Percentiles rank a stretch among this genome's conserved stretches.
These are phyloP conservation scores for Castanea mollissima DNA, from an alignment of 306 rosid species.

Conservation along the genomic window DNA sequence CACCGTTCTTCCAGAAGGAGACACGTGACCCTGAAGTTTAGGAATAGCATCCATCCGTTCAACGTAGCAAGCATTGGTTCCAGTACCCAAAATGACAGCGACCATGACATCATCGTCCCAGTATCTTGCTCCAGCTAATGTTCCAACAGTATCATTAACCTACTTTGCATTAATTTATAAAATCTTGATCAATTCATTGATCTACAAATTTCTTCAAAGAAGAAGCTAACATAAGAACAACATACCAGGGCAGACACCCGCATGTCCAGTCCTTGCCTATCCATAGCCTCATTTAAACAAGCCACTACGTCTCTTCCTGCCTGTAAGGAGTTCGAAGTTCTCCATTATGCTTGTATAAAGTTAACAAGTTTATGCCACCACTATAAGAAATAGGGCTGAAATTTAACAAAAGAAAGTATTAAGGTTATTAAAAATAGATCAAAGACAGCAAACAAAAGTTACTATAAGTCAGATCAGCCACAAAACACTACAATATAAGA, in stretches of 20 bases:
- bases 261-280: constrained; percentile 77
- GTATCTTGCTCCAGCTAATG: constrained; percentile 92
- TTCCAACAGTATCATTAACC: constrained; percentile 91
- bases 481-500: background rate
- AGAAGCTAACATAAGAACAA: constrained; percentile 1
- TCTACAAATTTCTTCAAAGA: background rate
- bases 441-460: background rate
- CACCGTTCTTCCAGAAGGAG: constrained; percentile 77
- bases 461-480: background rate
- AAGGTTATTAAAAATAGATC: background rate
- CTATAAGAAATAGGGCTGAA: background rate
- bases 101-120: constrained; percentile 80
- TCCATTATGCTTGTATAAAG: constrained; percentile 12
- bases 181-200: background rate
- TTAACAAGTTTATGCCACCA: constrained; percentile 9
- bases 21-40: constrained; percentile 51
- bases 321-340: constrained; percentile 39
- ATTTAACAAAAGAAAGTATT: background rate
- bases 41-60: constrained; percentile 69
- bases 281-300: constrained; percentile 86
- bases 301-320: constrained; percentile 92
- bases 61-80: constrained; percentile 93
- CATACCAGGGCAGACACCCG: constrained; percentile 90
- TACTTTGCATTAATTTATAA: constrained; percentile 21
- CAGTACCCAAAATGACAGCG: constrained; percentile 95